These are phyloP conservation scores for Globisporangium emineosum DNA, from an alignment of 352 stramenopile genomes.

Conservation along the genomic window DNA sequence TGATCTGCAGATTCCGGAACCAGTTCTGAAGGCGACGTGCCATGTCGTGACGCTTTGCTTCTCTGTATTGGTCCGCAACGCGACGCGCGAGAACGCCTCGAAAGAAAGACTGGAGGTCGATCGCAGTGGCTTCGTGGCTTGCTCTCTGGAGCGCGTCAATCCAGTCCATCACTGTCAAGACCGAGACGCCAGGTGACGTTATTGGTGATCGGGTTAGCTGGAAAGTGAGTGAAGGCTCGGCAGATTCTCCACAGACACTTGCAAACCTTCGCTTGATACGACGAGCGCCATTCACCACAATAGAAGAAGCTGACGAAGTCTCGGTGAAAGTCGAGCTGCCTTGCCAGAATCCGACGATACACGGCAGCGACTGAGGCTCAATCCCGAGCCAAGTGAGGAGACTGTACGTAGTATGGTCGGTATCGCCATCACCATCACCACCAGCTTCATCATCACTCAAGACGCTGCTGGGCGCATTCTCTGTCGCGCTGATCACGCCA, in stretches of 20 bases:
- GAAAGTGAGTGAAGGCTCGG: not conserved
- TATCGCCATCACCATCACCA: not conserved
- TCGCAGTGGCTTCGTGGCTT: conserved; percentile 16
- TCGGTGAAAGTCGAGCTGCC: conserved; percentile 13
- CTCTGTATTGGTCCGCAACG: conserved; percentile 20
- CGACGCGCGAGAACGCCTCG: conserved; percentile 16
- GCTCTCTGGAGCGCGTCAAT: conserved; percentile 15
- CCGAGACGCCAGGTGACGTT: not conserved
- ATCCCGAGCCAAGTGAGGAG: conserved; percentile 33
- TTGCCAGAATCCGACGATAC: conserved; percentile 41
- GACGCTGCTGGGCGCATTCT: conserved; percentile 8
- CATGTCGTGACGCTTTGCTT: conserved; percentile 17
- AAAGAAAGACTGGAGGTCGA: conserved; percentile 19
- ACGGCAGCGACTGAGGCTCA: conserved; percentile 19
- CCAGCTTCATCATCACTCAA: not conserved
- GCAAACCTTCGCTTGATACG: conserved; percentile 16
- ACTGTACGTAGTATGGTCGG: conserved; percentile 19
- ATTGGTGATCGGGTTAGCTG: not conserved
- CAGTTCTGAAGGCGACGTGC: conserved; percentile 24
- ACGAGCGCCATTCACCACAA: not conserved
- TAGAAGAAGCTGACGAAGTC: not conserved
- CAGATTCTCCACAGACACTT: conserved; percentile 12
- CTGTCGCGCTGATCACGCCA: conserved; percentile 22
- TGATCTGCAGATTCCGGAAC: conserved; percentile 18
- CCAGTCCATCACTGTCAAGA: conserved; percentile 19